Percentiles rank a stretch among this genome's conserved stretches.
Evolutionary conservation across 345 rosid species (phyloP).

Genomic region (Hevea brasiliensis): DNA sequence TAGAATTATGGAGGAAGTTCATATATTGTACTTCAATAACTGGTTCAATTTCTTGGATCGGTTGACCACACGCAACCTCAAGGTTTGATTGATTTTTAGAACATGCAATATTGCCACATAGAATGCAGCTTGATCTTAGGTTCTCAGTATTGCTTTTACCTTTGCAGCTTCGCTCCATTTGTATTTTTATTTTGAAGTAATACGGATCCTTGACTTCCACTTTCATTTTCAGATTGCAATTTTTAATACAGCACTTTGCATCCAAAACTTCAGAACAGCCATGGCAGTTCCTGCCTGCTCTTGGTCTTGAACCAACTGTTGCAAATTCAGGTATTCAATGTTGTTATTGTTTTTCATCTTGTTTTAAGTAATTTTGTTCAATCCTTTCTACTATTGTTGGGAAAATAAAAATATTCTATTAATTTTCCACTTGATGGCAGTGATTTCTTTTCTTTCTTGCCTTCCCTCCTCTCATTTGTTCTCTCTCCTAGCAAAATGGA

Average conservation of each 20-base stretch:
- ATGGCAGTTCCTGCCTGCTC: slow-evolving; percentile 86
- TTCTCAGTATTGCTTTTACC: slow-evolving; percentile 54
- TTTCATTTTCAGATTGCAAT: slow-evolving; percentile 60
- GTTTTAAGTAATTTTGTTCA: neutral
- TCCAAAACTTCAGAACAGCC: slow-evolving; percentile 87
- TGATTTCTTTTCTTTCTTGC: neutral
- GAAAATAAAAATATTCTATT: neutral
- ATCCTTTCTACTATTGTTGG: neutral
- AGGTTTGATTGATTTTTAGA: slow-evolving; percentile 45
- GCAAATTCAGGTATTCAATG: slow-evolving; percentile 67
- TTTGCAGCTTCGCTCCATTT: slow-evolving; percentile 12
- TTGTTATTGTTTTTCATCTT: slow-evolving; percentile 17
- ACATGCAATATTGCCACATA: neutral
- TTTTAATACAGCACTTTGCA: slow-evolving; percentile 75
- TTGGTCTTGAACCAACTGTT: slow-evolving; percentile 75
- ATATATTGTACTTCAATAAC: slow-evolving; percentile 86
- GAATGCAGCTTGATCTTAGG: slow-evolving; percentile 4
- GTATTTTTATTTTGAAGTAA: slow-evolving; percentile 10
- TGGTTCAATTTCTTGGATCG: slow-evolving; percentile 77
- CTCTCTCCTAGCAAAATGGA: neutral
- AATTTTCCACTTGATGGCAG: neutral
- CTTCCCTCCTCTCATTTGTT: too few species aligned
- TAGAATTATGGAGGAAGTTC: slow-evolving; percentile 89
- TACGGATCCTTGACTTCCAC: slow-evolving; percentile 28
- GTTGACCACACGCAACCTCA: slow-evolving; percentile 97